A percentile compares a stretch with the other conserved stretches of the same genome.
phyloP scores from a whole-genome alignment of 345 rosid species.

The Salix dunnii region DNA sequence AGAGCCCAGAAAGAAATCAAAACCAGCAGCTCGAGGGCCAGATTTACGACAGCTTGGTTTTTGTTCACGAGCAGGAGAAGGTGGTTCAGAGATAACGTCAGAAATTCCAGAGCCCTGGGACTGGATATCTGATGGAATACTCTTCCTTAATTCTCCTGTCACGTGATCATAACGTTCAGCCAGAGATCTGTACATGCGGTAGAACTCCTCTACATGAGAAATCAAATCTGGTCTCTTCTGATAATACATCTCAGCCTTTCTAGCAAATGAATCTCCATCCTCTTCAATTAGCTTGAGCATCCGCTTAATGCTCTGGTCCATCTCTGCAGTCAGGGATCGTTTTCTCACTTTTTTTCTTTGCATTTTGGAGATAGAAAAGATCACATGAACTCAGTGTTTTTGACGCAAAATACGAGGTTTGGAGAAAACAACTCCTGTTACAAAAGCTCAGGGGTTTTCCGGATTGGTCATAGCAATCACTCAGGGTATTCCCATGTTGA shows the following conservation, averaged over 20 bases:
- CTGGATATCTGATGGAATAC: conserved; percentile 27
- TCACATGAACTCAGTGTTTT: neutral
- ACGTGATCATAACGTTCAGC: conserved; percentile 47
- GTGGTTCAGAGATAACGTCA: conserved; percentile 22
- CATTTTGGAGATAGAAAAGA: conserved; percentile 12
- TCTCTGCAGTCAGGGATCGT: conserved; percentile 33
- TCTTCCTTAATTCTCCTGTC: conserved; percentile 33
- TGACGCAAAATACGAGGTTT: neutral
- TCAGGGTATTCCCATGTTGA: neutral
- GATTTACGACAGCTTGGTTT: conserved; percentile 29
- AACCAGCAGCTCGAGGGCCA: conserved; percentile 38
- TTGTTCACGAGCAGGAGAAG: conserved; percentile 39
- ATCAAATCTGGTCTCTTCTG: conserved; percentile 44
- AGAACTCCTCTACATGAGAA: conserved; percentile 40
- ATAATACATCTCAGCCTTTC: conserved; percentile 31
- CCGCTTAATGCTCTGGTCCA: conserved; percentile 40
- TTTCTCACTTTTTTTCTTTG: conserved; percentile 4
- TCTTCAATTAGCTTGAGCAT: conserved; percentile 47
- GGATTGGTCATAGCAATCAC: neutral
- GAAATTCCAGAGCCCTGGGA: conserved; percentile 34
- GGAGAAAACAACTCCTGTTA: neutral
- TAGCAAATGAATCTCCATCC: conserved; percentile 33
- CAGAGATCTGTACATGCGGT: conserved; percentile 40
- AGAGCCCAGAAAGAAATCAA: conserved; percentile 43
- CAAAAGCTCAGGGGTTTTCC: neutral